These are phyloP conservation scores for Inonotus obliquus DNA, from an alignment of 1,284 basidiomycete species.

Conservation along the genomic window DNA sequence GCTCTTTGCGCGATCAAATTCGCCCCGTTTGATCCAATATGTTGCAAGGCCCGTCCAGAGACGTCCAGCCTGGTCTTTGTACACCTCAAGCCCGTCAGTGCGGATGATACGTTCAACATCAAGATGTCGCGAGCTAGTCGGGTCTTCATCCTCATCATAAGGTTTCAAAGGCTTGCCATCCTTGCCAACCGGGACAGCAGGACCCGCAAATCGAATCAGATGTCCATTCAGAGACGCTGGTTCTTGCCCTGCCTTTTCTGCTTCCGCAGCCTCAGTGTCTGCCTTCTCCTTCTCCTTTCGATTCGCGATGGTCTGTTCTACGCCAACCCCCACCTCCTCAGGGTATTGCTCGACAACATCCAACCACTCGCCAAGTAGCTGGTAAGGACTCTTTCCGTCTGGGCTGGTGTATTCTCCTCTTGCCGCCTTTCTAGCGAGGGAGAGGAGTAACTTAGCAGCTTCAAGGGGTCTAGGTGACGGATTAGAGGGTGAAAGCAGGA, in stretches of 20 bases:
- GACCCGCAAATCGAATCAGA: constrained; percentile 73
- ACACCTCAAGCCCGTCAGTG: constrained; percentile 81
- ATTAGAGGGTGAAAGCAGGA: constrained; percentile 67
- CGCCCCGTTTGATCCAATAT: constrained; percentile 97
- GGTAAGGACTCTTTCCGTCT: constrained; percentile 94
- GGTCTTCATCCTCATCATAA: constrained; percentile 82
- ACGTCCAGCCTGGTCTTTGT: constrained; percentile 95
- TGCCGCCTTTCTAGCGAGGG: constrained; percentile 78
- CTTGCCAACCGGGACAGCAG: constrained; percentile 50
- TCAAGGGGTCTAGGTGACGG: constrained; percentile 81
- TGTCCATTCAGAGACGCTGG: constrained; percentile 53
- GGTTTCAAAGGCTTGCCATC: constrained; percentile 45
- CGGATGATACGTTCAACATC: constrained; percentile 86
- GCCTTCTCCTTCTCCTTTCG: constrained; percentile 37
- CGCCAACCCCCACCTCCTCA: constrained; percentile 88
- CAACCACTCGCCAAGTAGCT: constrained; percentile 89
- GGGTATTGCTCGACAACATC: constrained; percentile 89
- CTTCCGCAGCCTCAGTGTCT: constrained; percentile 27
- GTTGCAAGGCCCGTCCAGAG: constrained; percentile 97
- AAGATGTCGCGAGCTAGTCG: constrained; percentile 65
- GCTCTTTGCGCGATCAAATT: constrained; percentile 84
- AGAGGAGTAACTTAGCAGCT: constrained; percentile 87
- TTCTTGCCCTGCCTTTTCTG: constrained; percentile 29
- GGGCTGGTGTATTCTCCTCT: constrained; percentile 83
- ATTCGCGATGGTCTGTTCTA: constrained; percentile 64